Conservation (phyloP, 208 protist species). For the Acanthamoeba sp. region DNA sequence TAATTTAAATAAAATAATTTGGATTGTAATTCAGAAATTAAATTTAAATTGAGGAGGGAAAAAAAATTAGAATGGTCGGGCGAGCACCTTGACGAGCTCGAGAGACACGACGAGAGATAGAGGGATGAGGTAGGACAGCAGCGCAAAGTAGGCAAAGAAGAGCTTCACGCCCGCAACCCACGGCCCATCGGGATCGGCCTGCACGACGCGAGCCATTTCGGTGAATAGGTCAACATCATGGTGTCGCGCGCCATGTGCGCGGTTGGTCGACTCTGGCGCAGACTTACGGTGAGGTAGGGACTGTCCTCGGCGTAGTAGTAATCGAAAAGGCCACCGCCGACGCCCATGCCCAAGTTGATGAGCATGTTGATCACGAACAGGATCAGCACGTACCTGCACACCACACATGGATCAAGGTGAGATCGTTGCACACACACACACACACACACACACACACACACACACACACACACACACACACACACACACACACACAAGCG, state of each 20-base stretch:
- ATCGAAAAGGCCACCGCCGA: constrained; percentile 20
- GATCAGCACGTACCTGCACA: constrained; percentile 63
- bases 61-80: no score
- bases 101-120: constrained; percentile 87
- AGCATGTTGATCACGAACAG: constrained; percentile 48
- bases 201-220: no score
- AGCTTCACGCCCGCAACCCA: constrained; percentile 71
- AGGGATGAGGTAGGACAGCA: constrained; percentile 83
- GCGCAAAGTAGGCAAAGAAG: constrained; percentile 83
- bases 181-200: constrained; percentile 42
- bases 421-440: no score
- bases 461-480: no score
- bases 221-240: no score
- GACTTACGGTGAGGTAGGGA: neutral
- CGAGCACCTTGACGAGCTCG: constrained; percentile 82
- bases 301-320: neutral
- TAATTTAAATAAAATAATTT: neutral
- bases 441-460: neutral
- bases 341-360: constrained; percentile 11
- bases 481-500: neutral
- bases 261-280: neutral
- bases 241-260: no score
- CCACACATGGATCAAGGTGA: no score
- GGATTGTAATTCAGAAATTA: neutral
- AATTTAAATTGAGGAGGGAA: neutral